Evolutionary conservation across 2,329 filamentous ascomycete genomes (phyloP).

Genomic region (Apiospora marii): DNA sequence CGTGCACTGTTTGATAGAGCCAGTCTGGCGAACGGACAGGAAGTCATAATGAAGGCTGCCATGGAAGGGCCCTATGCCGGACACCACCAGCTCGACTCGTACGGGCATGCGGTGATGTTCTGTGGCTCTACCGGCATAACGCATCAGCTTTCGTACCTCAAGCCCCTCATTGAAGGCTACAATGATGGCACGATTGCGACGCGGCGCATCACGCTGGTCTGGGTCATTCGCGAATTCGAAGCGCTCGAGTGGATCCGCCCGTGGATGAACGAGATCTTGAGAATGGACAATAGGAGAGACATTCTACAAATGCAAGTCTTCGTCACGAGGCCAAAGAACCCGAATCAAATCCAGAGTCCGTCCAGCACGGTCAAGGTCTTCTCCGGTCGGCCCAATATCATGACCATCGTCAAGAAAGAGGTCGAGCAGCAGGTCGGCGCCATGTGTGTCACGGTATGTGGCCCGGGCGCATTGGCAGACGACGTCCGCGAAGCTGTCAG

Average conservation of each 20-base stretch:
- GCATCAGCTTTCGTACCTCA: slow-evolving; percentile 89
- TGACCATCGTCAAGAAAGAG: slow-evolving; percentile 81
- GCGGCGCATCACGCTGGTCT: slow-evolving; percentile 82
- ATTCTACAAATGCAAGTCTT: slow-evolving; percentile 88
- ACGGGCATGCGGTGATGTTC: slow-evolving; percentile 89
- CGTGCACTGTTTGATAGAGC: slow-evolving; percentile 80
- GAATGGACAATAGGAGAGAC: slow-evolving; percentile 81
- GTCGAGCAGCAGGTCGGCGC: slow-evolving; percentile 83
- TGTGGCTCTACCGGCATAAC: slow-evolving; percentile 95
- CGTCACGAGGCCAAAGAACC: slow-evolving; percentile 84
- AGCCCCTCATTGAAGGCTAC: slow-evolving; percentile 75
- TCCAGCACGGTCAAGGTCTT: slow-evolving; percentile 89
- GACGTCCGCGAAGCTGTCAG: slow-evolving; percentile 76
- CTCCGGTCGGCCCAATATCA: slow-evolving; percentile 85
- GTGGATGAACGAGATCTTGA: slow-evolving; percentile 79
- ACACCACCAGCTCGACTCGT: slow-evolving; percentile 86
- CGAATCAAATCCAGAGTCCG: slow-evolving; percentile 80
- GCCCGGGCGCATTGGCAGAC: slow-evolving; percentile 77
- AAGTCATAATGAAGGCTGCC: slow-evolving; percentile 72
- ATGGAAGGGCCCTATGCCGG: slow-evolving; percentile 91
- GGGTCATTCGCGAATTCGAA: slow-evolving; percentile 90
- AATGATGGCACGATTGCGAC: slow-evolving; percentile 78
- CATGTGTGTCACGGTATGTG: slow-evolving; percentile 86
- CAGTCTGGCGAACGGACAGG: slow-evolving; percentile 56
- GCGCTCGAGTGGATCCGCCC: slow-evolving; percentile 92